phyloP scores from a whole-genome alignment of 805 yeast species.

The Candida quercuum region DNA sequence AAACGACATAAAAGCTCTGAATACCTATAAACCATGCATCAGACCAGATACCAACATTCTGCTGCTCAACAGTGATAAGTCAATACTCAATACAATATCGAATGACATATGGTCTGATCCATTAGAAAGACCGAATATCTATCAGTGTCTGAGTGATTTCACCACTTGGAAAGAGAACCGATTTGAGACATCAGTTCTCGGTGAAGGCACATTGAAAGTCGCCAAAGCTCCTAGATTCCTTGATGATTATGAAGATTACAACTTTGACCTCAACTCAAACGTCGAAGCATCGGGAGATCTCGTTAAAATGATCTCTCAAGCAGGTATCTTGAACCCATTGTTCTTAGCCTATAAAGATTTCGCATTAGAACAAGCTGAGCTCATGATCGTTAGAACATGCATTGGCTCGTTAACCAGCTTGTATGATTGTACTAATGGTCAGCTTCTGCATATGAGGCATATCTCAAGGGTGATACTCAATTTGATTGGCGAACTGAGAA shows the following conservation, averaged over 20 bases:
- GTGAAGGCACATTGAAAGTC: slow-evolving; percentile 47
- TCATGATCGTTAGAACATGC: slow-evolving; percentile 61
- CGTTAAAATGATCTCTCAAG: slow-evolving; percentile 19
- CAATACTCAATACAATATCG: slow-evolving; percentile 36
- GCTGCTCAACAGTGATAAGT: slow-evolving; percentile 70
- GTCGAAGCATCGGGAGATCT: slow-evolving; percentile 15
- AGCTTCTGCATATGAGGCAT: slow-evolving; percentile 38
- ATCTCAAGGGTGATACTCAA: slow-evolving; percentile 30
- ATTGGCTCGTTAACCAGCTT: slow-evolving; percentile 67
- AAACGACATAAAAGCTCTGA: slow-evolving; percentile 12
- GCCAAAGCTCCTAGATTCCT: slow-evolving; percentile 38
- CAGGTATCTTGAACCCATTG: slow-evolving; percentile 26
- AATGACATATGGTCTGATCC: slow-evolving; percentile 46
- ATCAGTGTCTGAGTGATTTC: slow-evolving; percentile 47
- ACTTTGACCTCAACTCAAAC: slow-evolving; percentile 20
- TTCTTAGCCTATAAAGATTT: slow-evolving; percentile 30
- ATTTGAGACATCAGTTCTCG: slow-evolving; percentile 46
- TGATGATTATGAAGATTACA: slow-evolving; percentile 12
- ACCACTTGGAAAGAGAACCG: slow-evolving; percentile 46
- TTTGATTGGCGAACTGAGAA: slow-evolving; percentile 45
- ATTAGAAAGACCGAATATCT: slow-evolving; percentile 47
- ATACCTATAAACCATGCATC: slow-evolving; percentile 15
- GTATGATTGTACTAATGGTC: slow-evolving; percentile 61
- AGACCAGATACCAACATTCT: slow-evolving; percentile 48
- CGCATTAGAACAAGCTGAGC: slow-evolving; percentile 53